These are phyloP conservation scores for Saururus chinensis DNA, from an alignment of 164 flowering plant species.

Conservation along the genomic window DNA sequence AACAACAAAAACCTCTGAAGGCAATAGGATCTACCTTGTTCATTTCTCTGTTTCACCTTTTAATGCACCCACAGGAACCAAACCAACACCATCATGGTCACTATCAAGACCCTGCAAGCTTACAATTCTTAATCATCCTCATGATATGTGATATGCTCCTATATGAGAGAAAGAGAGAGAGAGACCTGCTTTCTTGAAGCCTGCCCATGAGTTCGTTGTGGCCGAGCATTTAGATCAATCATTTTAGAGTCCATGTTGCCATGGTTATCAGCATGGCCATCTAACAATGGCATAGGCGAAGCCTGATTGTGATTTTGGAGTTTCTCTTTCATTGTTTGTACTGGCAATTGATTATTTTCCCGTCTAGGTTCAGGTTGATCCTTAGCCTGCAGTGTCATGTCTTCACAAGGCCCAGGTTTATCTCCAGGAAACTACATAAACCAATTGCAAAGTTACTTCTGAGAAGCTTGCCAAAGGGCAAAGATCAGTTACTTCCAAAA, in stretches of 20 bases:
- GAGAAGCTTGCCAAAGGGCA: not conserved
- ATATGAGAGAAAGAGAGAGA: not conserved
- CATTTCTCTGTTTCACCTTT: constrained; percentile 21
- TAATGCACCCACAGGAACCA: constrained; percentile 43
- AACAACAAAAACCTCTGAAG: too few species aligned
- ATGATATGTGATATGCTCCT: not conserved
- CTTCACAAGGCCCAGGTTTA: constrained; percentile 40
- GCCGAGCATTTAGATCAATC: constrained; percentile 73
- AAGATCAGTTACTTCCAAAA: constrained; percentile 1
- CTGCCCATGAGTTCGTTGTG: constrained; percentile 46
- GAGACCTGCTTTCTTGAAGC: constrained; percentile 53
- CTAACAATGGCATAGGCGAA: constrained; percentile 25
- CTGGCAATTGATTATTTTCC: constrained; percentile 29
- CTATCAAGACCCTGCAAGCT: constrained; percentile 27
- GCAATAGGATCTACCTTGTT: constrained; percentile 3
- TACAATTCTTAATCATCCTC: not conserved
- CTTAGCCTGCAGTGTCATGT: constrained; percentile 26
- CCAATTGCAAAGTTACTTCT: not conserved
- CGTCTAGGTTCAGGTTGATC: constrained; percentile 28
- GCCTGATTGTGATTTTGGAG: constrained; percentile 28
- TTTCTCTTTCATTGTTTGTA: constrained; percentile 25
- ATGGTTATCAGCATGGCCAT: constrained; percentile 4
- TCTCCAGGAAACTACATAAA: constrained; percentile 79
- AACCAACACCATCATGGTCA: constrained; percentile 33
- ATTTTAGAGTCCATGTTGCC: constrained; percentile 34